Base-by-base conservation (phyloP, 805 yeast species). In the Saturnispora diversa region DNA sequence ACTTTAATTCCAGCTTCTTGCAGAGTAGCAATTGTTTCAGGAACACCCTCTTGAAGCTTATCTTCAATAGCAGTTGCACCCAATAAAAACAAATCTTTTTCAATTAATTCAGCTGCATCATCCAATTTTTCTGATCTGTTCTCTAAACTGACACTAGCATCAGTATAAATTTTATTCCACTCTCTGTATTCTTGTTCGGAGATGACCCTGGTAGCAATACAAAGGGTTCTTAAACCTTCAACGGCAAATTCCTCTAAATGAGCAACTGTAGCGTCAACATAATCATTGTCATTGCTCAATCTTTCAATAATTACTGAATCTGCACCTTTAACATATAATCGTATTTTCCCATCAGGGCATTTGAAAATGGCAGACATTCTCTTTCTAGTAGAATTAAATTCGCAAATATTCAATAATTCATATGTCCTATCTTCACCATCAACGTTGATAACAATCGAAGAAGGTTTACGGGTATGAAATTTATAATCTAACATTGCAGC, bases 11-110 rank as follows among this genome's bases (percentile, higher is more conserved):
- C 97, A 0, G 99, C 99, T 42, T 83, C 86, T 58, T 94, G 98
- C 42, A 92, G 70, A 5, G 94, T 84, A 49, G 85, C 92, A 45
- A 92, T 94, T 1, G 98, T 87, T 50, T 92, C 98, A 2, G 99
- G 97, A 16, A 92, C 99, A 30, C 97, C 98, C 43, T 90, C 97
- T 64, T 92, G 99, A 35, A 92, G 67, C 56, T 92, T 90, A 59
- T 92, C 99, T 59, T 92, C 99, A 56, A 92, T 92, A 1, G 98
- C 99, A 27, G 98, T 94, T 2, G 97, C 97, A 29, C 99, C 99
- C 13, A 92, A 65, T 29, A 92, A 63, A 45, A 79, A 80, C 49
- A 92, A 64, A 45, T 84, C 81, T 27, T 67, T 72, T 59, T 92
- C 99, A 46, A 92, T 87, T 40, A 77, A 51, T 53, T 90, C 95